Conservation (phyloP, 495 filamentous ascomycete genomes). For the Aspergillus bridgeri region DNA sequence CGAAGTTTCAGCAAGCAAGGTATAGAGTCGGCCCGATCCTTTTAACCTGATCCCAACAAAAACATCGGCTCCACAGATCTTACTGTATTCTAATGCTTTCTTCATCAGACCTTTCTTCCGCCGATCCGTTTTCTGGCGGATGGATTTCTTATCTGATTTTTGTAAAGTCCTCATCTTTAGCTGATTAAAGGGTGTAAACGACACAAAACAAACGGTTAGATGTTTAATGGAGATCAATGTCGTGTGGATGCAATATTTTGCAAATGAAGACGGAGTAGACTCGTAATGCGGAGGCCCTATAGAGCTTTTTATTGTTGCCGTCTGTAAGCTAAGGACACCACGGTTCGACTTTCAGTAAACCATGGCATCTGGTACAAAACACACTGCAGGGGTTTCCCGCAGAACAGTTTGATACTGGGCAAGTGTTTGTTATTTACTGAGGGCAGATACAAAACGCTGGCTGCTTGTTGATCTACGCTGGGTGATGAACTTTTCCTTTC, state of each 20-base stretch:
- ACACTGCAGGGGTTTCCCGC: not conserved
- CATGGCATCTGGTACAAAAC: not conserved
- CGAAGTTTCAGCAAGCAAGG: not conserved
- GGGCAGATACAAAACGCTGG: too few species aligned
- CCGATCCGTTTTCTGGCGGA: conserved; percentile 1
- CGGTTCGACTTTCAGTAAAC: not conserved
- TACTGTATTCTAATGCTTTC: not conserved
- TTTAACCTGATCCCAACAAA: not conserved
- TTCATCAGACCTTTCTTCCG: not conserved
- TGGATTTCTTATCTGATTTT: conserved; percentile 1
- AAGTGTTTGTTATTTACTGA: too few species aligned
- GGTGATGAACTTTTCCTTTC: not conserved
- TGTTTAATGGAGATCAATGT: not conserved
- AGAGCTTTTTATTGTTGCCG: not conserved
- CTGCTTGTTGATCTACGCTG: too few species aligned
- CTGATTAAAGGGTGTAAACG: not conserved
- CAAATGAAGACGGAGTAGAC: not conserved
- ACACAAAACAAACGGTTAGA: not conserved
- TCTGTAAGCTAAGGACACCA: not conserved
- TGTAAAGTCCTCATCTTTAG: not conserved
- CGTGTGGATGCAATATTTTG: not conserved
- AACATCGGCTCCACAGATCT: conserved; percentile 1
- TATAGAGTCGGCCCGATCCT: conserved; percentile 4
- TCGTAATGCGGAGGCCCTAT: not conserved
- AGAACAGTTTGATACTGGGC: too few species aligned